A percentile compares a stretch with the other conserved stretches of the same genome.
These are phyloP conservation scores for Tetratostichococcus sp. DNA, from an alignment of 139 green algal genomes.

Conservation along the genomic window DNA sequence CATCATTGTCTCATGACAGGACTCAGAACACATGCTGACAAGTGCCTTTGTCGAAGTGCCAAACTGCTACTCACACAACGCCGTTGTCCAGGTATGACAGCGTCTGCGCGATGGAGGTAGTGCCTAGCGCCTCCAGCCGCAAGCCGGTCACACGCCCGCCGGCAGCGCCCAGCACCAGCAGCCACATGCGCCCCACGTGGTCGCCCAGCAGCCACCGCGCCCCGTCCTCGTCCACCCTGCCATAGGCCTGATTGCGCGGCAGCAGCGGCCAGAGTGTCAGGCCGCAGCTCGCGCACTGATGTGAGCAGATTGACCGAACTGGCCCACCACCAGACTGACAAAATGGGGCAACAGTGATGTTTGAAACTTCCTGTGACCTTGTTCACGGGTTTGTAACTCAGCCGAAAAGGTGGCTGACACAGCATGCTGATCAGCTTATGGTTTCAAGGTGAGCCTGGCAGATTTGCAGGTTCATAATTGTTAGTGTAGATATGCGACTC, in stretches of 20 bases:
- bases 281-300: neutral
- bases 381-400: no score
- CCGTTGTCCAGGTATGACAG: slow-evolving; percentile 93
- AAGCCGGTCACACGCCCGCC: slow-evolving; percentile 55
- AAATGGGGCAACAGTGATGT: no score
- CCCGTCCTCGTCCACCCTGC: slow-evolving; percentile 73
- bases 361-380: no score
- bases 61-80: slow-evolving; percentile 71
- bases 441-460: no score
- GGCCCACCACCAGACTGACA: no score
- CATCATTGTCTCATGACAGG: no score
- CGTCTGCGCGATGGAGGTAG: slow-evolving; percentile 61
- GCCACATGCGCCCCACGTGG: slow-evolving; percentile 64
- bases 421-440: no score
- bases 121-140: slow-evolving; percentile 78
- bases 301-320: slow-evolving; percentile 7
- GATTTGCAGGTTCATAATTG: no score
- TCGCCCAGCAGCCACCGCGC: slow-evolving; percentile 86
- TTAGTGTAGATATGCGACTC: neutral
- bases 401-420: no score
- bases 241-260: slow-evolving; percentile 65
- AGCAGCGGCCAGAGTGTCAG: neutral
- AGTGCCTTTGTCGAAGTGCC: no score
- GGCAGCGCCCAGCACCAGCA: slow-evolving; percentile 80
- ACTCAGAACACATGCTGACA: no score